Percentiles rank a stretch among this genome's conserved stretches.
phyloP scores from a whole-genome alignment of 2,329 filamentous ascomycete genomes.

The Xylaria arbuscula region DNA sequence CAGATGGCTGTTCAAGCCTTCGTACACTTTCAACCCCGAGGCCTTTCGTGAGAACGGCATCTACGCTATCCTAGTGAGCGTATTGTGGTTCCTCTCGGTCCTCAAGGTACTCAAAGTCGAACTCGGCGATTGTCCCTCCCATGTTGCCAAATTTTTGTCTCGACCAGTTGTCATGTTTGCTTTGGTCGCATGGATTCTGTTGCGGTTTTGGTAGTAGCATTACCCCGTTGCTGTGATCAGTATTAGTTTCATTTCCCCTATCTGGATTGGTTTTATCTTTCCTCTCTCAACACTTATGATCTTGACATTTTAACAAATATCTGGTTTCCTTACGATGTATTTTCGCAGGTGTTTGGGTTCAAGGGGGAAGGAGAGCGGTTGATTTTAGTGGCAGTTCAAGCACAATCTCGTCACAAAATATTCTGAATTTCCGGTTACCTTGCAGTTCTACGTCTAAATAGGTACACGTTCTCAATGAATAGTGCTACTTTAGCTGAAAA shows the following conservation, averaged over 20 bases:
- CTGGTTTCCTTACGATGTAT: background rate
- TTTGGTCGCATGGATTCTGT: slow-evolving; percentile 17
- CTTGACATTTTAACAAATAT: background rate
- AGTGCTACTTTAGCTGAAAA: background rate
- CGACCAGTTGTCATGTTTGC: slow-evolving; percentile 20
- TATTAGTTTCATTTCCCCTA: too few species aligned
- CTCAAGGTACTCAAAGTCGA: slow-evolving; percentile 24
- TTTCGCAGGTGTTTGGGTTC: background rate
- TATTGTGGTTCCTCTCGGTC: slow-evolving; percentile 19
- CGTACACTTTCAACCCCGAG: slow-evolving; percentile 18
- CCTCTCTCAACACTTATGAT: background rate
- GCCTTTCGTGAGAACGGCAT: slow-evolving; percentile 24
- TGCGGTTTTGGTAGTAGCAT: slow-evolving; percentile 4
- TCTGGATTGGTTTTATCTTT: background rate
- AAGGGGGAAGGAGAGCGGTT: background rate
- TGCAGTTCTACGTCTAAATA: background rate
- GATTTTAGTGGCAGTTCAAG: background rate
- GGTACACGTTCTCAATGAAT: background rate
- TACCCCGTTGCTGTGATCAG: background rate
- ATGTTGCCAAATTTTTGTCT: slow-evolving; percentile 17
- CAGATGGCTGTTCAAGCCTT: slow-evolving; percentile 26
- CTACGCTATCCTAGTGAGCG: slow-evolving; percentile 23
- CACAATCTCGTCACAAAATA: too few species aligned
- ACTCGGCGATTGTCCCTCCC: slow-evolving; percentile 6
- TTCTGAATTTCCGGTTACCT: background rate